Evolutionary conservation across 2,329 filamentous ascomycete species (phyloP).

Genomic region (Colletotrichum lentis): DNA sequence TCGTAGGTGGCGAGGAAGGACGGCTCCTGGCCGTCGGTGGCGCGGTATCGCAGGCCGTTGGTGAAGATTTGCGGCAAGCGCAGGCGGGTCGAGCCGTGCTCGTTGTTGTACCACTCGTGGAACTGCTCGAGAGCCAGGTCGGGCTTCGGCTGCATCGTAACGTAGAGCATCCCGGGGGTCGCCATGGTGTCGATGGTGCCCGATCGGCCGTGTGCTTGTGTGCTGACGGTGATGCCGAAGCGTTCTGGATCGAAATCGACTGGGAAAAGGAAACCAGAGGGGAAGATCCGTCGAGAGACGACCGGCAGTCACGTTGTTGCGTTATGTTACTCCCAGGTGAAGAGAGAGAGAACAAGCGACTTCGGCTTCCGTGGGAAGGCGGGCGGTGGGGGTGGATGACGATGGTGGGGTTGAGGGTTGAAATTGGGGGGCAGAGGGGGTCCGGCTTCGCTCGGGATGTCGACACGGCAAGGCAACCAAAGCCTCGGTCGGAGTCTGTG

Average conservation of each 20-base stretch:
- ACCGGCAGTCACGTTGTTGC: not conserved
- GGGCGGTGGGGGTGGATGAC: slow-evolving; percentile 29
- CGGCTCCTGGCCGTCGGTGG: slow-evolving; percentile 68
- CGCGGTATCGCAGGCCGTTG: slow-evolving; percentile 82
- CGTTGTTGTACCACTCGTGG: slow-evolving; percentile 94
- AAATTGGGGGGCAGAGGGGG: slow-evolving; percentile 14
- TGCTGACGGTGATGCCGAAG: not conserved
- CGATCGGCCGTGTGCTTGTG: not conserved
- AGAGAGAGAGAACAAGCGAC: not conserved
- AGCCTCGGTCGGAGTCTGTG: not conserved
- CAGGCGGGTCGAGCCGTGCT: slow-evolving; percentile 84
- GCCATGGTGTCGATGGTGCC: slow-evolving; percentile 43
- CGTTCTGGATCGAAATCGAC: not conserved
- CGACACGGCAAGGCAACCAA: slow-evolving; percentile 25
- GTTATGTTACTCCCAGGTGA: not conserved
- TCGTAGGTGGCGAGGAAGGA: slow-evolving; percentile 85
- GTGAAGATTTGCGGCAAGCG: slow-evolving; percentile 75
- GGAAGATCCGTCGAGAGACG: not conserved
- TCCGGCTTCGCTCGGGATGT: slow-evolving; percentile 19
- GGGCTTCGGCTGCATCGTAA: slow-evolving; percentile 82
- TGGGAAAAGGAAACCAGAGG: too few relatives aligned
- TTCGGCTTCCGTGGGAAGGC: slow-evolving; percentile 13
- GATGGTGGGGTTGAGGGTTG: slow-evolving; percentile 35
- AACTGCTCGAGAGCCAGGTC: slow-evolving; percentile 74
- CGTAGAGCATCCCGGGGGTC: slow-evolving; percentile 76